Conservation (phyloP, 1,139 yeast species). For the Candida neerlandica region DNA sequence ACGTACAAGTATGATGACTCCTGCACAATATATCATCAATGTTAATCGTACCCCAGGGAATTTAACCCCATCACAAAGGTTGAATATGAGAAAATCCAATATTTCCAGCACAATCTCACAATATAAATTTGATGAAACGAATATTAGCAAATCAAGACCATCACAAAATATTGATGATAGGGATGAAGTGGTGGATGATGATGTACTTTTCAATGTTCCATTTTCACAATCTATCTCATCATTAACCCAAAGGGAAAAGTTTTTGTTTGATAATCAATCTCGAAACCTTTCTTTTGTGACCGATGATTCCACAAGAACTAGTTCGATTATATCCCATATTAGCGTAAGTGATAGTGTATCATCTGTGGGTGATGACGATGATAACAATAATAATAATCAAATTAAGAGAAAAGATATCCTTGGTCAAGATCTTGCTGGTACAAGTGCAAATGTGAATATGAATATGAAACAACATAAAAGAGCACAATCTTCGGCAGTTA, state of each 20-base stretch:
- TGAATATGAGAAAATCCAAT: conserved; percentile 35
- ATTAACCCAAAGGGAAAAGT: conserved; percentile 29
- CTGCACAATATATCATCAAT: conserved; percentile 24
- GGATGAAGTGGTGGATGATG: conserved; percentile 35
- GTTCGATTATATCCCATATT: conserved; percentile 40
- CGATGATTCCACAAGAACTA: conserved; percentile 44
- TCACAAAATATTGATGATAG: conserved; percentile 43
- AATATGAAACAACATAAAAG: not conserved
- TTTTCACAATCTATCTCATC: conserved; percentile 51
- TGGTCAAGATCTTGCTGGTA: not conserved
- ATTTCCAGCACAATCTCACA: conserved; percentile 26
- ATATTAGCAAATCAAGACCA: conserved; percentile 5
- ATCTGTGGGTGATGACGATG: conserved; percentile 20
- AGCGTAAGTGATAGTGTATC: conserved; percentile 25
- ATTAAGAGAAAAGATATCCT: conserved; percentile 1
- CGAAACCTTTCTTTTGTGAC: conserved; percentile 27
- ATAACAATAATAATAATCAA: too few species aligned
- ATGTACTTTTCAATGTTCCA: conserved; percentile 64
- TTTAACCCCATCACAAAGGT: conserved; percentile 44
- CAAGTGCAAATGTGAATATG: too few species aligned
- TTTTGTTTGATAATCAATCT: conserved; percentile 23
- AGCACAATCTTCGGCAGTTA: not conserved
- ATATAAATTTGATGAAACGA: conserved; percentile 20
- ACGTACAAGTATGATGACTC: not conserved
- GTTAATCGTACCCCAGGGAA: conserved; percentile 28